Evolutionary conservation across 148 eudicot species (phyloP).

Genomic region (Rhododendron griersonianum): DNA sequence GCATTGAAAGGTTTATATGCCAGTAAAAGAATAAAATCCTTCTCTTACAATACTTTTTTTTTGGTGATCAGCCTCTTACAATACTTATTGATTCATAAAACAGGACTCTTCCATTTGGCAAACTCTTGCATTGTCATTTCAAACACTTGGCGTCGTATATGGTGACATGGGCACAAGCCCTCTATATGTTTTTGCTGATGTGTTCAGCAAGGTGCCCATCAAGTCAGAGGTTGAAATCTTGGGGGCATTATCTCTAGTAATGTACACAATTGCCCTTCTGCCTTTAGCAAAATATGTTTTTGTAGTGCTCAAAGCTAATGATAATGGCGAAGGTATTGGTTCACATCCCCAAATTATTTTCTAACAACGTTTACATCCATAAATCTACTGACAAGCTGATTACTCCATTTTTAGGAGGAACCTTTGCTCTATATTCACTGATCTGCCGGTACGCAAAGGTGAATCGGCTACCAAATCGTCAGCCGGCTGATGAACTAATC

Average conservation of each 20-base stretch:
- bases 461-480: constrained; percentile 83
- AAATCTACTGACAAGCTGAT: constrained; percentile 4
- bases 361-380: background rate
- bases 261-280: constrained; percentile 85
- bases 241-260: constrained; percentile 81
- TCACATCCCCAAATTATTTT: background rate
- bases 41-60: constrained; percentile 2
- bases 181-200: constrained; percentile 78
- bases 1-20: background rate
- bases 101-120: constrained; percentile 70
- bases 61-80: background rate
- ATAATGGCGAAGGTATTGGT: constrained; percentile 86
- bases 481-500: constrained; percentile 79
- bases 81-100: constrained; percentile 15
- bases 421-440: constrained; percentile 89
- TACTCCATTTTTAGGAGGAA: constrained; percentile 63
- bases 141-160: constrained; percentile 97
- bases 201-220: constrained; percentile 85
- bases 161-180: constrained; percentile 99
- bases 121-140: constrained; percentile 81
- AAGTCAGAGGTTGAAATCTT: constrained; percentile 75
- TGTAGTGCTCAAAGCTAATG: constrained; percentile 93
- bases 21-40: background rate
- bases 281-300: constrained; percentile 87
- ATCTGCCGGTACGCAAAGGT: constrained; percentile 89